These are phyloP conservation scores for Pseudocercospora macadamiae DNA, from an alignment of 2,329 filamentous ascomycete genomes.

Conservation along the genomic window DNA sequence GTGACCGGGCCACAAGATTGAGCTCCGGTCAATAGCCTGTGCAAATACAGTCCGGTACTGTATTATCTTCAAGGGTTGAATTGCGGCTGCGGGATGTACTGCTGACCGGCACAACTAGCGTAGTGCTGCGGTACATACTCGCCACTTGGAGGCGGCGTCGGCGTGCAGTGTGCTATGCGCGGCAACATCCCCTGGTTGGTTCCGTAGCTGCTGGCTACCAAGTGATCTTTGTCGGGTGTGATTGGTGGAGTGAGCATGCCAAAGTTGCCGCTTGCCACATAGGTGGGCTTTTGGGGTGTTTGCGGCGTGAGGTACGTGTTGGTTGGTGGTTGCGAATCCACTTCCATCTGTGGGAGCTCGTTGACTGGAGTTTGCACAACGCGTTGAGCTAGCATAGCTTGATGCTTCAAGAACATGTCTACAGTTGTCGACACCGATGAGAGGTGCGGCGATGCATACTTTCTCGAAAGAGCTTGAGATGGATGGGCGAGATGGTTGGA, in stretches of 20 bases:
- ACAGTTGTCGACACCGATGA: conserved; percentile 66
- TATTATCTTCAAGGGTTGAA: conserved; percentile 17
- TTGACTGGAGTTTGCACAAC: conserved; percentile 34
- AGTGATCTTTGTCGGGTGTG: conserved; percentile 66
- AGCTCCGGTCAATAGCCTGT: background rate
- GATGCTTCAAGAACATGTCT: conserved; percentile 67
- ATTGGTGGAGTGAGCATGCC: conserved; percentile 86
- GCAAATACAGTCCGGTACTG: background rate
- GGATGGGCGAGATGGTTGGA: conserved; percentile 69
- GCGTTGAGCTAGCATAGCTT: conserved; percentile 45
- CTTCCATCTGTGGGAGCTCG: conserved; percentile 29
- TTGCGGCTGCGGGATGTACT: conserved; percentile 34
- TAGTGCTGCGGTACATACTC: conserved; percentile 31
- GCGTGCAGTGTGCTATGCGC: conserved; percentile 29
- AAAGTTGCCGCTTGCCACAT: conserved; percentile 62
- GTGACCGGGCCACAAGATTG: background rate
- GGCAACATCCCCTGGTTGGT: conserved; percentile 31
- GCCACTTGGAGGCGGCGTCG: conserved; percentile 39
- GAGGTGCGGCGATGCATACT: conserved; percentile 68
- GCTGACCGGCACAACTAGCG: conserved; percentile 18
- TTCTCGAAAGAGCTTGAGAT: conserved; percentile 67
- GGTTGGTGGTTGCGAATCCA: conserved; percentile 28
- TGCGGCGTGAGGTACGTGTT: conserved; percentile 64
- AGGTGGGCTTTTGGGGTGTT: conserved; percentile 77
- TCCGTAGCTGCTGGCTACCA: conserved; percentile 28